Conservation (phyloP, 78 protist species). For the Dictyostelium discoideum region dicty_2.7 NC_007091.3:5030001-5030500, state of each 20-base stretch:
- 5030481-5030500: constrained; percentile 27
- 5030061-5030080: no score
- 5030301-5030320: no score
- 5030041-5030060: no score
- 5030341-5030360: background rate
- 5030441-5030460: background rate
- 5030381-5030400: constrained; percentile 21
- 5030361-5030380: background rate
- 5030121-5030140: no score
- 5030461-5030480: constrained; percentile 75
- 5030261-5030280: background rate
- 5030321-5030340: background rate
- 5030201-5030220: background rate
- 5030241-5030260: background rate
- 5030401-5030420: background rate
- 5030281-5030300: no score
- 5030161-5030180: no score
- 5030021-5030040: no score
- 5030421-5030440: background rate
- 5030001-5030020: no score
- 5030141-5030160: no score
- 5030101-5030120: no score
- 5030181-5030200: background rate
- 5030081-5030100: no score
- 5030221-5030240: background rate